These are phyloP conservation scores for Arthromyces matolae DNA, from an alignment of 768 basidiomycete species.

Conservation along the genomic window DNA sequence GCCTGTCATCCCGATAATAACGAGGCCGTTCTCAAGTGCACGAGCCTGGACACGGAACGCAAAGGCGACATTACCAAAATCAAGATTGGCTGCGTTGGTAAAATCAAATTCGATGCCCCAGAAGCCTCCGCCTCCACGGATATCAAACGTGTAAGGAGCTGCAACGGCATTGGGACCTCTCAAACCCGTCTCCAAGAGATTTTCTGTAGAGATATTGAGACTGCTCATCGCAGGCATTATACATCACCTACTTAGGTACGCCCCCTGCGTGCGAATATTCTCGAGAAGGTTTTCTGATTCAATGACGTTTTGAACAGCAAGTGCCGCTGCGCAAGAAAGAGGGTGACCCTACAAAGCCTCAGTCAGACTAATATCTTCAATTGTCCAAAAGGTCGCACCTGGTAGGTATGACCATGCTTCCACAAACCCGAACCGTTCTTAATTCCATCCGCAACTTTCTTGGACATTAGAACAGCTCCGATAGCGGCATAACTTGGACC, in stretches of 20 bases:
- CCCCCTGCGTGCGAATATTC: slow-evolving; percentile 57
- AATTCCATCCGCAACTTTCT: slow-evolving; percentile 67
- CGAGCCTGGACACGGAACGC: slow-evolving; percentile 69
- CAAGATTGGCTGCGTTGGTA: slow-evolving; percentile 38
- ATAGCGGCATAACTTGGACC: slow-evolving; percentile 68
- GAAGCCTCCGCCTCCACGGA: slow-evolving; percentile 81
- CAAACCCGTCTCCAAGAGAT: slow-evolving; percentile 53
- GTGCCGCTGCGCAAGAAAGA: slow-evolving; percentile 69
- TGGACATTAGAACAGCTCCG: slow-evolving; percentile 76
- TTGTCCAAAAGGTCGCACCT: slow-evolving; percentile 36
- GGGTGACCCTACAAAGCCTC: slow-evolving; percentile 56
- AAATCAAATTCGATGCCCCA: slow-evolving; percentile 86
- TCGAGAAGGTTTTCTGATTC: slow-evolving; percentile 64
- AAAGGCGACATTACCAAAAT: slow-evolving; percentile 53
- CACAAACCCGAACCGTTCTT: slow-evolving; percentile 64
- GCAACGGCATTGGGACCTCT: slow-evolving; percentile 51
- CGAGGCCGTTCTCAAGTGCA: slow-evolving; percentile 60
- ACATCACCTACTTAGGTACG: slow-evolving; percentile 43
- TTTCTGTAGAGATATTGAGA: slow-evolving; percentile 22
- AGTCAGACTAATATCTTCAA: no score
- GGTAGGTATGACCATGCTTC: slow-evolving; percentile 87
- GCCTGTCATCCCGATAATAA: slow-evolving; percentile 73
- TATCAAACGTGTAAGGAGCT: slow-evolving; percentile 69
- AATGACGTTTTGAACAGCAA: slow-evolving; percentile 79
- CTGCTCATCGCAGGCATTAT: not conserved